A percentile compares a stretch with the other conserved stretches of the same genome.
Conservation (phyloP, 1,284 basidiomycete species). For the Boletellus dicymbophilus region DNA sequence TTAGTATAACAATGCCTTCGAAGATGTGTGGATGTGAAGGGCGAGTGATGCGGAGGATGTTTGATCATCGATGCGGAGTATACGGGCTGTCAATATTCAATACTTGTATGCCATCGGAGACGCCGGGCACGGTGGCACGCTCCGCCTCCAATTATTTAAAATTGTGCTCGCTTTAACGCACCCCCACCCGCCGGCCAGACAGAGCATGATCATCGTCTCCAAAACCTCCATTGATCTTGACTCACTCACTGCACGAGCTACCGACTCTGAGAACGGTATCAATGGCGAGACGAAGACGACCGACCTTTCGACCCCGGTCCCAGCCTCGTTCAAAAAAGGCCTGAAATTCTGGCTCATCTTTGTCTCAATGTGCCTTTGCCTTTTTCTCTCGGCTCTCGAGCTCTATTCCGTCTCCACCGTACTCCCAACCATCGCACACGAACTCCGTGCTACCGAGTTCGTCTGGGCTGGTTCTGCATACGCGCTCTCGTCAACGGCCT, state of each 20-base stretch:
- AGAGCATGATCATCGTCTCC: too few species aligned
- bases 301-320: conserved; percentile 1
- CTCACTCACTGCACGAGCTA: neutral
- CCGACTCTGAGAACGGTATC: neutral
- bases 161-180: too few species aligned
- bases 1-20: too few species aligned
- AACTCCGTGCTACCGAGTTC: conserved; percentile 34
- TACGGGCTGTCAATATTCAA: too few species aligned
- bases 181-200: too few species aligned
- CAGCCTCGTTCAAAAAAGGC: neutral
- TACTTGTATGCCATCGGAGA: too few species aligned
- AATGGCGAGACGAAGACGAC: neutral
- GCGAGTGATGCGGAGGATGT: too few species aligned
- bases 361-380: conserved; percentile 9
- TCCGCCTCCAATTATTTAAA: too few species aligned
- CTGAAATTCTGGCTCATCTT: conserved; percentile 12
- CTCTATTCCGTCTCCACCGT: conserved; percentile 24
- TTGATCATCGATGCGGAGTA: too few species aligned
- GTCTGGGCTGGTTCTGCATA: conserved; percentile 39
- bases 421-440: conserved; percentile 36
- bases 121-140: too few species aligned
- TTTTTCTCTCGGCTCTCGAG: conserved; percentile 14
- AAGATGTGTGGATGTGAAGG: too few species aligned
- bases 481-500: conserved; percentile 21
- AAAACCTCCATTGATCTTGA: conserved; percentile 2